Conservation (phyloP, 768 basidiomycete genomes). For the Tylopilus rubrobrunneus region DNA sequence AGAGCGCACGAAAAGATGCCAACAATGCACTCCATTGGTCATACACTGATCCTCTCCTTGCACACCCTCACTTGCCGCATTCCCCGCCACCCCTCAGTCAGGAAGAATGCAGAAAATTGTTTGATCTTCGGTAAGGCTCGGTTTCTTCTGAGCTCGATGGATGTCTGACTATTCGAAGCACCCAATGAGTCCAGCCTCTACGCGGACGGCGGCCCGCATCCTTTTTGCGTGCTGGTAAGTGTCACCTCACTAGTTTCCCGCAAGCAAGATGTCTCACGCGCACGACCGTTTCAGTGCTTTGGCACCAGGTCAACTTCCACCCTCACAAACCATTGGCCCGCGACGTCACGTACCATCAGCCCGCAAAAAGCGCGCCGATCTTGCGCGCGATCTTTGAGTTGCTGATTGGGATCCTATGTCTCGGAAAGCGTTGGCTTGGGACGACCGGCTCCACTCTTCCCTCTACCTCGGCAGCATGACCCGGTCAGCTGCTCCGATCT, state of each 20-base stretch:
- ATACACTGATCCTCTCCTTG: slow-evolving; percentile 73
- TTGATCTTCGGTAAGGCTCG: slow-evolving; percentile 38
- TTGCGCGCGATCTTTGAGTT: slow-evolving; percentile 53
- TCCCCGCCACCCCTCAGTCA: slow-evolving; percentile 67
- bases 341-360: slow-evolving; percentile 37
- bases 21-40: slow-evolving; percentile 77
- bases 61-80: slow-evolving; percentile 42
- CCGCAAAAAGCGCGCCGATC: slow-evolving; percentile 35
- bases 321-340: slow-evolving; percentile 62
- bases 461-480: slow-evolving; percentile 19
- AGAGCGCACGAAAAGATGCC: slow-evolving; percentile 60
- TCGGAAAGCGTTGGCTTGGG: slow-evolving; percentile 44
- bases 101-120: slow-evolving; percentile 74
- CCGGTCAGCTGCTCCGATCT: slow-evolving; percentile 27
- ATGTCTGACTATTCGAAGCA: slow-evolving; percentile 14
- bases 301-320: slow-evolving; percentile 69
- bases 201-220: slow-evolving; percentile 65
- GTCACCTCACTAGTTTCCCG: not conserved
- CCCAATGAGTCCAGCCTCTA: slow-evolving; percentile 40
- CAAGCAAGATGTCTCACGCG: not conserved
- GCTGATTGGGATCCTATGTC: slow-evolving; percentile 58
- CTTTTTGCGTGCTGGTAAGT: slow-evolving; percentile 64
- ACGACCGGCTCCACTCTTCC: slow-evolving; percentile 10
- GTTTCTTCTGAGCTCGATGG: not conserved
- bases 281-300: slow-evolving; percentile 41